Conservation (phyloP, 352 stramenopile species). For the Phytopythium chamaehyphon region DNA sequence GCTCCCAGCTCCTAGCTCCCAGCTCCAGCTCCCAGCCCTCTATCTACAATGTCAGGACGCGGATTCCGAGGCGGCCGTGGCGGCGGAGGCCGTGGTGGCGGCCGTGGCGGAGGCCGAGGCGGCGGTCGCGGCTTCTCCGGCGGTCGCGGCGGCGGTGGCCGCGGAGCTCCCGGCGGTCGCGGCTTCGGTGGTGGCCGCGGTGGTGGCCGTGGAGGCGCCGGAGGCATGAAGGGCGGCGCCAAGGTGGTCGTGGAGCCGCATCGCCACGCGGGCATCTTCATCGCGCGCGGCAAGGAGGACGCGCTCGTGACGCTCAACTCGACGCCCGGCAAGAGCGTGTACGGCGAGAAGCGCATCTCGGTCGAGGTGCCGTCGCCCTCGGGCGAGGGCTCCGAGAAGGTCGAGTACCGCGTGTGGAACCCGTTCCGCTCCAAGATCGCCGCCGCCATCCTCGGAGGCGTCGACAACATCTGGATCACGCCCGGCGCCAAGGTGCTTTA, state of each 20-base stretch:
- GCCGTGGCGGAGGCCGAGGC: constrained; percentile 44
- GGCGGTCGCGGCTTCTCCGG: constrained; percentile 36
- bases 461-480: constrained; percentile 98
- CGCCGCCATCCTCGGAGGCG: constrained; percentile 97
- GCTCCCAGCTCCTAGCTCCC: too few relatives aligned
- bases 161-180: constrained; percentile 33
- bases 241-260: constrained; percentile 98
- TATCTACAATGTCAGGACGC: constrained; percentile 41
- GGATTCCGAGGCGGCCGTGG: constrained; percentile 58
- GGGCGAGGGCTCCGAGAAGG: constrained; percentile 92
- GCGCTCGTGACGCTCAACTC: constrained; percentile 98
- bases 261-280: constrained; percentile 98
- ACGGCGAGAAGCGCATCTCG: constrained; percentile 99
- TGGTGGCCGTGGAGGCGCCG: constrained; percentile 40
- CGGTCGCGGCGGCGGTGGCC: constrained; percentile 39
- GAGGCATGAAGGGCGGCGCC: constrained; percentile 93
- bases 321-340: constrained; percentile 97
- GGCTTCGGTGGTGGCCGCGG: constrained; percentile 38
- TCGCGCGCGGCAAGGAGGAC: constrained; percentile 98
- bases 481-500: constrained; percentile 98
- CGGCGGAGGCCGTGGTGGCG: constrained; percentile 28
- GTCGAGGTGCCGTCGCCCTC: constrained; percentile 93
- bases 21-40: not conserved
- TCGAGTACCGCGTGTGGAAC: constrained; percentile 99
- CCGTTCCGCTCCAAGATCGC: constrained; percentile 99